Percentiles rank a stretch among this genome's conserved stretches.
Conservation (phyloP, 2,329 filamentous ascomycete genomes). For the Calonectria henricotiae region DNA sequence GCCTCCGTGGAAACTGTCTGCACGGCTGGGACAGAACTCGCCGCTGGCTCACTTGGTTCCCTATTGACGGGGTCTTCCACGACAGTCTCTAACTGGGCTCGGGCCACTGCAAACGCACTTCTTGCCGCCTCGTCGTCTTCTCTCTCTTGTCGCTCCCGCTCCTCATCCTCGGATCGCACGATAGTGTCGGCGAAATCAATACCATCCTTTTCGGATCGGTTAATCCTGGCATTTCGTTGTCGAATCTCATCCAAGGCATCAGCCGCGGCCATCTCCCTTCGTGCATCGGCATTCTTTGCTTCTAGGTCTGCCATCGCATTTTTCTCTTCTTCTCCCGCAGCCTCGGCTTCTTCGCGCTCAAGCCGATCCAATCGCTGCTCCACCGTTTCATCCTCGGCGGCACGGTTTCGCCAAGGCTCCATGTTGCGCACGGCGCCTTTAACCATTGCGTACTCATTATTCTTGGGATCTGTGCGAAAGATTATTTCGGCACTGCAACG, state of each 20-base stretch:
- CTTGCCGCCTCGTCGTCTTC: conserved; percentile 89
- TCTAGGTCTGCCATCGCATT: conserved; percentile 97
- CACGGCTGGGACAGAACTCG: conserved; percentile 45
- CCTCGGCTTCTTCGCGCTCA: conserved; percentile 81
- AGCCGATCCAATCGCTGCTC: conserved; percentile 89
- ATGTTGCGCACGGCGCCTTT: conserved; percentile 92
- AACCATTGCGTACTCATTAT: conserved; percentile 89
- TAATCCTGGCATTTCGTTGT: conserved; percentile 89
- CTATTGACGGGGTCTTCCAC: conserved; percentile 59
- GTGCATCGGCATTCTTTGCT: conserved; percentile 92
- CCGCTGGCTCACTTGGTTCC: conserved; percentile 41
- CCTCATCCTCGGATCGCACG: conserved; percentile 71
- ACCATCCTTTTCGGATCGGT: conserved; percentile 81
- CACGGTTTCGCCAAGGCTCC: conserved; percentile 84
- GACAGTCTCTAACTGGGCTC: conserved; percentile 69
- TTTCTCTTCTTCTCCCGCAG: conserved; percentile 77
- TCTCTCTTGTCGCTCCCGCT: conserved; percentile 77
- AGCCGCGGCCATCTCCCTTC: conserved; percentile 95
- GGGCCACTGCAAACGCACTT: conserved; percentile 80
- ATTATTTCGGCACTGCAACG: conserved; percentile 90
- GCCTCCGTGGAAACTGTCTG: conserved; percentile 41
- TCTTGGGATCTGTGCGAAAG: conserved; percentile 95
- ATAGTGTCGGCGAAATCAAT: conserved; percentile 73
- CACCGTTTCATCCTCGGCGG: conserved; percentile 82
- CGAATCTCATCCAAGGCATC: conserved; percentile 97